Conservation (phyloP, 192 early-diverging fungal genomes). For the Glomus cerebriforme region DNA sequence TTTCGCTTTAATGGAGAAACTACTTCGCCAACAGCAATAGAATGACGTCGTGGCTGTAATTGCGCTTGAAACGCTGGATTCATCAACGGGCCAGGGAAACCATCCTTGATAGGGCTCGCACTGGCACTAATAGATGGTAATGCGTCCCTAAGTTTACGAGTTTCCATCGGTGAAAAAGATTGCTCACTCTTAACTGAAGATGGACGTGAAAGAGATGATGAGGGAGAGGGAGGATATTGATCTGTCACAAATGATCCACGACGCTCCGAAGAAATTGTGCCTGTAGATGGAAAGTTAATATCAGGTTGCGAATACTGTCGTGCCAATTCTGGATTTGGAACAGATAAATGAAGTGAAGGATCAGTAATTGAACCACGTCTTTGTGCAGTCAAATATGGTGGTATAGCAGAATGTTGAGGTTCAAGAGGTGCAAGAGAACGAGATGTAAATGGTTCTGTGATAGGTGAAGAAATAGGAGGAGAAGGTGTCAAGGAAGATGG, state of each 20-base stretch:
- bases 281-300: constrained; percentile 22
- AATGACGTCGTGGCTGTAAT: constrained; percentile 28
- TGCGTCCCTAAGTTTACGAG: constrained; percentile 39
- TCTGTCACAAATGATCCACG: constrained; percentile 37
- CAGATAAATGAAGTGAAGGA: constrained; percentile 24
- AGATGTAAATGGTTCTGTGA: constrained; percentile 19
- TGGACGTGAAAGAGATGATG: constrained; percentile 31
- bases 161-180: constrained; percentile 28
- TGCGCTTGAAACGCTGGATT: constrained; percentile 32
- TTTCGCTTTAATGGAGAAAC: constrained; percentile 29
- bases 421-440: constrained; percentile 30
- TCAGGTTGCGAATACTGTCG: constrained; percentile 32
- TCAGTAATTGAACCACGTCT: constrained; percentile 49
- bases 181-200: constrained; percentile 33
- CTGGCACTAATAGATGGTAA: constrained; percentile 45
- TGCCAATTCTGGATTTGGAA: constrained; percentile 34
- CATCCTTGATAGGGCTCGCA: constrained; percentile 28
- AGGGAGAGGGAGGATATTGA: constrained; percentile 28
- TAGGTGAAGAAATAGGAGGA: constrained; percentile 21
- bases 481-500: constrained; percentile 6
- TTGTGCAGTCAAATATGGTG: constrained; percentile 36
- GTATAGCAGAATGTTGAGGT: constrained; percentile 28
- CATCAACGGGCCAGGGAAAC: constrained; percentile 32
- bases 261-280: constrained; percentile 19
- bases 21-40: constrained; percentile 29